Evolutionary conservation across 768 basidiomycete species (phyloP).

Genomic region (Lentinula sp.): DNA sequence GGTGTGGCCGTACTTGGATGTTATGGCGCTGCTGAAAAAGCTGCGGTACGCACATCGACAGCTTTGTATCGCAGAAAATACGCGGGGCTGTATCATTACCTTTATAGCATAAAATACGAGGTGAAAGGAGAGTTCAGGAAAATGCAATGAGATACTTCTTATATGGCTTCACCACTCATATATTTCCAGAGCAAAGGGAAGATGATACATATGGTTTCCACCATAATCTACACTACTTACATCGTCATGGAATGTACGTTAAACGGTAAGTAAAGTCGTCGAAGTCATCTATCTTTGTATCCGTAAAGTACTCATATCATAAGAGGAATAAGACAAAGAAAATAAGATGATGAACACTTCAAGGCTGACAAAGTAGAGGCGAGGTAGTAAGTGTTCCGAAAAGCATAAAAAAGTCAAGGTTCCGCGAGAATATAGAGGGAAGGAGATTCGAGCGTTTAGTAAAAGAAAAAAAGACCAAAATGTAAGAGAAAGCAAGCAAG

Average conservation of each 20-base stretch:
- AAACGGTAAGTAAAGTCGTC: conserved; percentile 5
- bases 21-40: background rate
- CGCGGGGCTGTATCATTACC: background rate
- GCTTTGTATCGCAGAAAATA: background rate
- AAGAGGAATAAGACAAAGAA: background rate
- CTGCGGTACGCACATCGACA: background rate
- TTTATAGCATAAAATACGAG: background rate
- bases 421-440: conserved; percentile 4
- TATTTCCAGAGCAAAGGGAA: background rate
- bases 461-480: conserved; percentile 15
- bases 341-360: background rate
- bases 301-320: conserved; percentile 4
- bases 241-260: background rate
- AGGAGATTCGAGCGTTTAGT: conserved; percentile 15
- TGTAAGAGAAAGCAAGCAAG: conserved; percentile 10
- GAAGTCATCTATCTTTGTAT: conserved; percentile 1
- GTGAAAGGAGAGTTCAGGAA: background rate
- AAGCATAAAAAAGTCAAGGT: conserved; percentile 10
- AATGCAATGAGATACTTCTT: background rate
- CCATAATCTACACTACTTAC: conserved; percentile 8
- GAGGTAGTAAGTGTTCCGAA: background rate
- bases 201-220: conserved; percentile 1
- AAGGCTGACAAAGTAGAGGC: background rate
- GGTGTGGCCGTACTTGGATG: background rate
- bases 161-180: too few species aligned